Evolutionary conservation across 805 yeast species (phyloP).

Genomic region (Starmera pachycereana): DNA sequence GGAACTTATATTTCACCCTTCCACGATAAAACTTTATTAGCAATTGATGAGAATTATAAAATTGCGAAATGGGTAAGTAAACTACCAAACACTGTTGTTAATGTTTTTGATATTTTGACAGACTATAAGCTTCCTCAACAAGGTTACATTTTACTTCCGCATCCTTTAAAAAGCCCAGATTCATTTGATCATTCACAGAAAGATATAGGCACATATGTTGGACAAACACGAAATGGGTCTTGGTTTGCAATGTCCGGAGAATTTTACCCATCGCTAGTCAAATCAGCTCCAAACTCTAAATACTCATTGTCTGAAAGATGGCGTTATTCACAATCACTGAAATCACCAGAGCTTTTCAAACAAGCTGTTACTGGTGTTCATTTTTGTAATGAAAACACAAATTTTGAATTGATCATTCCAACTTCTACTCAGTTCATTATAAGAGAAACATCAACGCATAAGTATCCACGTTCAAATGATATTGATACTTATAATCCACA

Average conservation of each 20-base stretch:
- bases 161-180: constrained; percentile 39
- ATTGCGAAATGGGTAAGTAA: constrained; percentile 73
- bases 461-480: constrained; percentile 7
- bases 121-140: constrained; percentile 12
- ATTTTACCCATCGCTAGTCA: constrained; percentile 72
- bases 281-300: constrained; percentile 65
- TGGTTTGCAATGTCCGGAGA: constrained; percentile 84
- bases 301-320: constrained; percentile 36
- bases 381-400: constrained; percentile 10
- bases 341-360: constrained; percentile 27
- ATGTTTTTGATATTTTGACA: constrained; percentile 64
- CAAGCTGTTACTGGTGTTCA: constrained; percentile 44
- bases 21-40: constrained; percentile 70
- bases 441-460: constrained; percentile 6
- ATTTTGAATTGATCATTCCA: constrained; percentile 12
- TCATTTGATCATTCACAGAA: constrained; percentile 11
- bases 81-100: constrained; percentile 61
- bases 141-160: constrained; percentile 50
- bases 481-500: constrained; percentile 7
- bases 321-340: constrained; percentile 28
- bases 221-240: constrained; percentile 47
- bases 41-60: constrained; percentile 57
- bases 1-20: constrained; percentile 74
- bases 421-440: constrained; percentile 8
- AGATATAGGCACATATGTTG: constrained; percentile 52